phyloP scores from a whole-genome alignment of 2,329 filamentous ascomycete species.

The Bipolaris sorokiniana region DNA sequence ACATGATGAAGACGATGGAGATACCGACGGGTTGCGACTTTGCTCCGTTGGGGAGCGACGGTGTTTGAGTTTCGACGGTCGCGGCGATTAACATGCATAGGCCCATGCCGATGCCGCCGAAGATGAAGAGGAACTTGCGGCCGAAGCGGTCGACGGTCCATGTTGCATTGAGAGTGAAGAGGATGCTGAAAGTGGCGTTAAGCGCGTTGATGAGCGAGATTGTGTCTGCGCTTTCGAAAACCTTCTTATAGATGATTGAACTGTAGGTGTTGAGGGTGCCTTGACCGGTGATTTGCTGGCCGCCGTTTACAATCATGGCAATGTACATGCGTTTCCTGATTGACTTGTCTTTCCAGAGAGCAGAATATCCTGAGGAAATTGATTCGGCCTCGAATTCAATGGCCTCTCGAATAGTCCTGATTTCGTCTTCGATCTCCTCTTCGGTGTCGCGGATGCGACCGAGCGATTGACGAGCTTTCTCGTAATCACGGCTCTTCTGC shows the following conservation, averaged over 20 bases:
- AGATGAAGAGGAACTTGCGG: slow-evolving; percentile 71
- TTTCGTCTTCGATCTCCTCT: slow-evolving; percentile 70
- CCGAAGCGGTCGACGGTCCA: slow-evolving; percentile 77
- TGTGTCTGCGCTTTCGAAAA: slow-evolving; percentile 61
- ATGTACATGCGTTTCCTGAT: slow-evolving; percentile 70
- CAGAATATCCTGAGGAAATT: slow-evolving; percentile 66
- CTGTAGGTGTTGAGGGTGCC: slow-evolving; percentile 76
- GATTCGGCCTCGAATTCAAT: slow-evolving; percentile 75
- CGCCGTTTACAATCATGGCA: slow-evolving; percentile 70
- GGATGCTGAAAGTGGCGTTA: slow-evolving; percentile 73
- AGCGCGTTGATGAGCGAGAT: slow-evolving; percentile 77
- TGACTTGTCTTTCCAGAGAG: slow-evolving; percentile 73
- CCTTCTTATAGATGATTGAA: slow-evolving; percentile 75
- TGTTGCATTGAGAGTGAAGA: slow-evolving; percentile 75
- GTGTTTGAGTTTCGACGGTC: slow-evolving; percentile 63
- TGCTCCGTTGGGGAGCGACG: slow-evolving; percentile 55
- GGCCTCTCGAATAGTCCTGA: slow-evolving; percentile 69
- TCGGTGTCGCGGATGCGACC: slow-evolving; percentile 67
- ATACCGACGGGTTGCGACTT: slow-evolving; percentile 68
- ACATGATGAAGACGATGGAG: slow-evolving; percentile 71
- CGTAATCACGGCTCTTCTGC: slow-evolving; percentile 64
- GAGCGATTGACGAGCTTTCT: slow-evolving; percentile 65
- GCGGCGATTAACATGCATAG: slow-evolving; percentile 72
- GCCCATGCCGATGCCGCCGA: slow-evolving; percentile 71
- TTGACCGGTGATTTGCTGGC: slow-evolving; percentile 75